Base-by-base conservation (phyloP, 345 rosid genomes). In the Euphorbia pulcherrima region DNA sequence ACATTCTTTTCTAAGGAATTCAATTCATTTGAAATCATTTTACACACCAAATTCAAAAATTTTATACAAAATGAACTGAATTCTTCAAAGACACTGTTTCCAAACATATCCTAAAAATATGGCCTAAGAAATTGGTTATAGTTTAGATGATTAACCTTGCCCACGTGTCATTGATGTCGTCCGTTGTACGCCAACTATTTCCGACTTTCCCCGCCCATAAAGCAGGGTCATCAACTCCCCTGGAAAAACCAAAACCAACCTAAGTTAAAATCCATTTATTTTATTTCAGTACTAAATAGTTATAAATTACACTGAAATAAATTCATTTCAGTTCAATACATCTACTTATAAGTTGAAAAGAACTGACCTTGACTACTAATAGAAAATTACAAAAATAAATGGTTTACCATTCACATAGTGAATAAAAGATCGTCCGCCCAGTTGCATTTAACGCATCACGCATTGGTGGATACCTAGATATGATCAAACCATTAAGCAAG, bases 101-200 rank as follows among this genome's bases (percentile, higher is more conserved):
- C n/a, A n/a, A n/a, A n/a, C n/a, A n/a, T n/a, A n/a, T n/a, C n/a
- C n/a, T n/a, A n/a, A n/a, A n/a, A n/a, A n/a, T n/a, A n/a, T n/a
- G n/a, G 20, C 0, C 12, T 51, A 66, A 5, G 30, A 40, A 7
- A 28, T 21, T 21, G 11, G 14, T 20, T 20, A 24, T 26, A 29
- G 53, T 68, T 69, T 29, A 75, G 75, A 71, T 77, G 64, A 75
- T 69, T 60, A 68, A 93, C 98, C 98, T 93, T 75, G 78, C 96
- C 98, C 98, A 93, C 69, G 98, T 69, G 69, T 90, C 98, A 50
- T 86, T 90, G 75, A 93, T 93, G 81, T 93, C 98, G 53, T 82
- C 91, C 7, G 97, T 87, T 18, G 95, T 93, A 53, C 97, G 97
- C 98, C 98, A 93, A 82, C 98, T 93, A 82, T 93, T 93, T 70